Base-by-base conservation (phyloP, 1,284 basidiomycete genomes). In the Ceratobasidium sp. region DNA sequence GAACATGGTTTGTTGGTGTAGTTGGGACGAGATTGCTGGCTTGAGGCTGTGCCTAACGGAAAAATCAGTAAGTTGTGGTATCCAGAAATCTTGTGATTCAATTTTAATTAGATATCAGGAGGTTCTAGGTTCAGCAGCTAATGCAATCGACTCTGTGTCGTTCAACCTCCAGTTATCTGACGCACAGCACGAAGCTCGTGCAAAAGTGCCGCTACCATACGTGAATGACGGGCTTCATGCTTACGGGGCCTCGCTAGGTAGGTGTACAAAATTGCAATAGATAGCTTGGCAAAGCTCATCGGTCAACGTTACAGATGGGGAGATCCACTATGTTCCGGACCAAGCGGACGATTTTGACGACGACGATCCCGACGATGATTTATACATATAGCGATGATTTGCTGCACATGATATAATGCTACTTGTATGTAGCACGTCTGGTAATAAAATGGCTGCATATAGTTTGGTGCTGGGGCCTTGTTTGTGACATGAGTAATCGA, bases 111-210 rank as follows among this genome's bases (percentile, higher is more conserved):
- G 32, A 45, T 34, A 73, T 39, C 71, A 88, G 83, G 77, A 78
- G 55, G 78, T 82, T 30, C 80, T 81, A 2, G 87, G 90, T 76
- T 85, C 88, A 2, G 89, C 87, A 0, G 86, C 65, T 5, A 39
- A 58, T n/a, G 23, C 36, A 18, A 58, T 69, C n/a, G 65, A 89
- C 74, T 85, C 88, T 75, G 80, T 92, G 8, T 85, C 93, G 0
- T 97, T 97, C 85, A 96, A 96, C 79, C 85, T 97, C 30, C 86
- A 83, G 72, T 86, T 97, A 64, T 96, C 94, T n/a, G 84, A 87
- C 16, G 86, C 90, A n/a, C 95, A 97, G 79, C 89, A 91, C 77
- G 85, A 86, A 74, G 89, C 90, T 16, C 85, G 93, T 64, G 89
- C 92, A 0, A 85, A 87, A 62, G 94, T 97, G 1, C 92, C 92